Evolutionary conservation across 768 basidiomycete species (phyloP), one percentile per base, ranked within the genome.

Genomic region (Cystobasidium onofrii): DNA sequence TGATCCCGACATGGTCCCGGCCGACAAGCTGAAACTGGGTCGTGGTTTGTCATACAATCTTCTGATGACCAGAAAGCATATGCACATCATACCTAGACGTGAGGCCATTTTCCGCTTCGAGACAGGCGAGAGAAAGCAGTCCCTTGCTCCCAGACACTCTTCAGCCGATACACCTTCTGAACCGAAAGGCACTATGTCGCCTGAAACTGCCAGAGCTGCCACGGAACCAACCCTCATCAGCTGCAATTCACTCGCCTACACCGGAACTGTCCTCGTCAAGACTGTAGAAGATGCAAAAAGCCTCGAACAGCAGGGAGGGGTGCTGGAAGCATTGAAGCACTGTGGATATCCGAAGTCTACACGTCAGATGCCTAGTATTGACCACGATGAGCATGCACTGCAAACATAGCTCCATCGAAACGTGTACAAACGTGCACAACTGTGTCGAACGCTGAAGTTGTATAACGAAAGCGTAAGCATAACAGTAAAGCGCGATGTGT

Each of bases 191-290:
- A 6, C 20, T 6, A 12, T 34, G 13, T 60, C 57, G 2, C 29
- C 29, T 20, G 57, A 4, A 4, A 25, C 13, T n/a, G 41, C 9
- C 1, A 71, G 33, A 36, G 69, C 39, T 10, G 29, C 54, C 7
- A 60, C 54, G 23, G 69, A 71, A 20, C 69, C 69, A 9, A 31
- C 39, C 25, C 50, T 71, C 25, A 71, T 71, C 54, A 44, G 69
- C 23, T 71, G 69, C 34, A 71, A 71, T 27, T 2, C 69, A 1
- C 69, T 71, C 1, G 69, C 69, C 6, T 71, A 31, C 39, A 71
- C 69, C 25, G 69, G 69, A 9, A 71, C 69, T n/a, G 69, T 71
- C 33, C 55, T 71, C 29, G 69, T 71, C 29, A 71, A 71, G 39
- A 29, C 27, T n/a, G 4, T 17, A 2, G 39, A n/a, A 15, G 69